Evolutionary conservation across 495 filamentous ascomycete species (phyloP), one percentile per base, ranked within the genome.

Genomic region (Terfezia boudieri): DNA sequence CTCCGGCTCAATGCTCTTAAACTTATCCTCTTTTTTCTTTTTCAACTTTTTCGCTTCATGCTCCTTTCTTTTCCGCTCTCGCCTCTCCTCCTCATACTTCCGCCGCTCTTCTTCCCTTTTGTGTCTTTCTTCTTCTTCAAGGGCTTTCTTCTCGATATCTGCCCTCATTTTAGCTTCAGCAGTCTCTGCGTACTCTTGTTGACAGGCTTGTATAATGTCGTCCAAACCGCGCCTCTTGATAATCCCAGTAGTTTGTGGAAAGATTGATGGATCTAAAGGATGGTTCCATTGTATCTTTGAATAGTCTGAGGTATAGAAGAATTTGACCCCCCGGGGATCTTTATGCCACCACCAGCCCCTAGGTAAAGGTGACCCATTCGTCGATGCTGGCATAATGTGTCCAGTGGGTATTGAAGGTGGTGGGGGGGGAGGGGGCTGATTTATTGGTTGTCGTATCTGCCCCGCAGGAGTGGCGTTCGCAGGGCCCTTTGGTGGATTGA

Each of bases 251-350:
- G 61, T 11, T 60, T 36, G 52, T 12, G 53, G 17, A 36, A 22
- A 7, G 20, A 59, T 57, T 20, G 61, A 53, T 51, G 56, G 52
- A 6, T 56, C 53, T 37, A 56, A 23, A 23, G 62, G 62, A 37
- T 62, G 62, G 9, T 56, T 59, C 4, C 61, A 61, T 1, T 53
- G 61, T 35, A 62, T 58, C 49, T 54, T 53, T 16, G 59, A 56
- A 53, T 62, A 54, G 11, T 50, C 52, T 12, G 59, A 58, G 32
- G 23, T 58, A 37, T 59, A 64, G 41, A 49, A 48, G 12, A 37
- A 49, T n/a, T 32, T 53, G 37, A 36, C 8, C 16, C 8, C 38
- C 53, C 50, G 4, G 16, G 53, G 23, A 52, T 48, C 54, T 36
- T 49, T 54, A 16, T 56, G 61, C n/a, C 56, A 56, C 32, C 57